These are phyloP conservation scores for Pleurotus eryngii DNA, from an alignment of 768 basidiomycete genomes.

Conservation along the genomic window DNA sequence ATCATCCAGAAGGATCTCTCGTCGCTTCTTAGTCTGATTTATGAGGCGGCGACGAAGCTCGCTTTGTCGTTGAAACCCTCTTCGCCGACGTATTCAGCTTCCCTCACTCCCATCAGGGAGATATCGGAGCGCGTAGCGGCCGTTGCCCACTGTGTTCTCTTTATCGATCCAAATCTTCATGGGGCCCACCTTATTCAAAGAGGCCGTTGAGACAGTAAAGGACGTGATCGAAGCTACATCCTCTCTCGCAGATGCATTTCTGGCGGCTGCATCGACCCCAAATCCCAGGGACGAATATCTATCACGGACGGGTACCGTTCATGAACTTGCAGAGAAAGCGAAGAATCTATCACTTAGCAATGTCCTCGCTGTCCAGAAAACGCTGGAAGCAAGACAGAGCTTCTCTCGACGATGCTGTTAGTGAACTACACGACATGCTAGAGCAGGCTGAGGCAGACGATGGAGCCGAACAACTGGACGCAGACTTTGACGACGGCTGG, in stretches of 20 bases:
- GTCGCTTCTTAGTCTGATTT: conserved; percentile 55
- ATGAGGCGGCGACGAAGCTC: conserved; percentile 55
- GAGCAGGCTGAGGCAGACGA: conserved; percentile 28
- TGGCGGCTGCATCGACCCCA: conserved; percentile 29
- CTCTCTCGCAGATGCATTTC: conserved; percentile 41
- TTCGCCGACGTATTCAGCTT: conserved; percentile 47
- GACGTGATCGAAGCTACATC: conserved; percentile 43
- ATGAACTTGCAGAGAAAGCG: conserved; percentile 54
- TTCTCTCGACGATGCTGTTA: conserved; percentile 57
- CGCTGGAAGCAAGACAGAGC: conserved; percentile 49
- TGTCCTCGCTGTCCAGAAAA: conserved; percentile 51
- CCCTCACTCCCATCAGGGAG: conserved; percentile 50
- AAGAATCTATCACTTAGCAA: conserved; percentile 56
- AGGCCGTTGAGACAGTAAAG: conserved; percentile 35
- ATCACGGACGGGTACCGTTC: conserved; percentile 54
- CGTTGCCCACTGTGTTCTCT: conserved; percentile 45
- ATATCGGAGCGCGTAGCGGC: conserved; percentile 45
- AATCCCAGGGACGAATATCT: conserved; percentile 46
- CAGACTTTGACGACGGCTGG: conserved; percentile 54
- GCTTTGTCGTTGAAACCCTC: conserved; percentile 61
- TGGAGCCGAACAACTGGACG: conserved; percentile 29
- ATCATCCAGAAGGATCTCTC: conserved; percentile 53
- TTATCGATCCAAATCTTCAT: conserved; percentile 37
- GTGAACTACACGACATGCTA: conserved; percentile 57
- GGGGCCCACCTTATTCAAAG: conserved; percentile 45